Conservation (phyloP, 306 rosid species). For the Delonix regia region DNA sequence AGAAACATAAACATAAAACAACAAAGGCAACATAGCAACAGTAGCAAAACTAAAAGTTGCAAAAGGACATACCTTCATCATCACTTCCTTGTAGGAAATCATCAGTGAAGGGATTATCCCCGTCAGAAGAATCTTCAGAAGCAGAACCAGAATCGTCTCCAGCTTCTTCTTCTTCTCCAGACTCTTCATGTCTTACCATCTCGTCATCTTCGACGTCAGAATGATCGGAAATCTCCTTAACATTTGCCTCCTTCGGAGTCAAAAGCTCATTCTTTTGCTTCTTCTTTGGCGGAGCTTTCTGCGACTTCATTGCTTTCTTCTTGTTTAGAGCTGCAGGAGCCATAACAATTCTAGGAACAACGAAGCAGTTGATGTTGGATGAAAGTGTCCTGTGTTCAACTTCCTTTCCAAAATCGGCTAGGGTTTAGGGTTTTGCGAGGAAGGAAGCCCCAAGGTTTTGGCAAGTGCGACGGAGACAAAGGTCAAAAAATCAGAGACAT, state of each 20-base stretch:
- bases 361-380: not conserved
- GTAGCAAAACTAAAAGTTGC: not conserved
- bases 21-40: not conserved
- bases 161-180: constrained; percentile 38
- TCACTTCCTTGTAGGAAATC: constrained; percentile 79
- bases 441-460: too few relatives aligned
- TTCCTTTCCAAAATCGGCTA: constrained; percentile 11
- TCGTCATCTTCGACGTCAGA: constrained; percentile 51
- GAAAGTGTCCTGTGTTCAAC: not conserved
- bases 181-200: constrained; percentile 12
- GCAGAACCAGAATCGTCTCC: constrained; percentile 59
- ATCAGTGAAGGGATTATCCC: constrained; percentile 63
- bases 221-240: constrained; percentile 40
- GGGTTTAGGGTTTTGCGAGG: constrained; percentile 43
- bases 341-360: constrained; percentile 34
- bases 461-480: too few relatives aligned
- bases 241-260: constrained; percentile 37
- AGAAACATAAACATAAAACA: not conserved
- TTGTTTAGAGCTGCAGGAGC: constrained; percentile 41
- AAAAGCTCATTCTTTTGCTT: constrained; percentile 52
- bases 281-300: constrained; percentile 39
- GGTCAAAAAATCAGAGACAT: too few relatives aligned
- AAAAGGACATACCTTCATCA: constrained; percentile 48
- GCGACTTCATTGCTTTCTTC: constrained; percentile 43
- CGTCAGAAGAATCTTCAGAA: constrained; percentile 67